Evolutionary conservation across 345 rosid genomes (phyloP), one percentile per base, ranked within the genome.

Genomic region (Boechera divaricarpa): DNA sequence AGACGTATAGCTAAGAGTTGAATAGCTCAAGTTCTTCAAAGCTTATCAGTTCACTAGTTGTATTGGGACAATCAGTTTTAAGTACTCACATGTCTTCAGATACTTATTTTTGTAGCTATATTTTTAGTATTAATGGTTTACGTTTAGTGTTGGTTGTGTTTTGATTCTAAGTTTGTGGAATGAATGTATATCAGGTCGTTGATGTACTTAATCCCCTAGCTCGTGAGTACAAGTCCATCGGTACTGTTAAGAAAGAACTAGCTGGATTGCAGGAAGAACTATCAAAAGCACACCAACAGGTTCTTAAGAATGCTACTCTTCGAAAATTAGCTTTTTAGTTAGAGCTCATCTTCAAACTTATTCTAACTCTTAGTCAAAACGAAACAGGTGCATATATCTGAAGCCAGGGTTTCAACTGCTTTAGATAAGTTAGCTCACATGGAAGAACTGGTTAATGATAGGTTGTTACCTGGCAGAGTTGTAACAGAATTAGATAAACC

Each of bases 151-250:
- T 33, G 59, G 47, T 24, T 73, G 42, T 35, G 58, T 38, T 70
- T 67, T 70, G 21, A 33, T 67, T 18, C 3, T 24, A 54, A n/a
- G 38, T 45, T 4, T 32, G 52, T 51, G 66, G 4, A 24, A 67
- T 59, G 70, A 63, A 66, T 38, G 44, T 77, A 3, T 77, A 56
- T 80, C 66, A 94, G 98, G 98, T 95, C 8, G 99, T 95, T 49
- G 99, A 95, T 69, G 99, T 92, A 75, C 79, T 95, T 57, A 92
- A 95, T 88, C 99, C 99, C 55, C 67, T 92, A 67, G 99, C 99
- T 51, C 99, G 98, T n/a, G 96, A 95, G 29, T 95, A 83, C 84
- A 92, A 95, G 81, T 92, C 99, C 3, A 83, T 95, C 11, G 98
- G 97, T 72, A 90, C 97, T 15, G 68, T 95, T 82, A 92, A 88